Evolutionary conservation across 129 eudicot genomes (phyloP).

Genomic region (Artemisia annua): DNA sequence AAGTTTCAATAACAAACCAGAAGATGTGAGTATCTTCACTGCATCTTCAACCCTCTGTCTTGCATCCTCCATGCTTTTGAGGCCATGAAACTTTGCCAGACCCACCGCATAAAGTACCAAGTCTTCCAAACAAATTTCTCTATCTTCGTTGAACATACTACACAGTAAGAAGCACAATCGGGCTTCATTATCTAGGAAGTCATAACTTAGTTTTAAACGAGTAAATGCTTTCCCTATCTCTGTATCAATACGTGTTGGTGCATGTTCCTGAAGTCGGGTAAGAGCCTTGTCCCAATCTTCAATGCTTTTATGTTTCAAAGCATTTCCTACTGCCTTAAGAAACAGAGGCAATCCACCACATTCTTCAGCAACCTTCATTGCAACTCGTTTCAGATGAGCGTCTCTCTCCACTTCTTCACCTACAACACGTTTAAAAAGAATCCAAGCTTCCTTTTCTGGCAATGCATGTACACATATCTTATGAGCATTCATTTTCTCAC

Average conservation of each 20-base stretch:
- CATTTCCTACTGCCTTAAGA: conserved; percentile 12
- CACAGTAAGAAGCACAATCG: conserved; percentile 1
- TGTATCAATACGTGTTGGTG: neutral
- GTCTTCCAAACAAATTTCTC: neutral
- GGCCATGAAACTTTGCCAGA: neutral
- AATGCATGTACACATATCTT: neutral
- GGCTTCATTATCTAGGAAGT: conserved; percentile 3
- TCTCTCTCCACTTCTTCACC: neutral
- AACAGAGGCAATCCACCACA: conserved; percentile 25
- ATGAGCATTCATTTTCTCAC: conserved; percentile 16
- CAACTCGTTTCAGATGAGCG: neutral
- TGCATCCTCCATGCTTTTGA: conserved; percentile 15
- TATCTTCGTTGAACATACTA: neutral
- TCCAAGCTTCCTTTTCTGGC: conserved; percentile 13
- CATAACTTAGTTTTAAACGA: conserved; percentile 12
- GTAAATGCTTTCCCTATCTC: neutral
- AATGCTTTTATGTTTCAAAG: neutral
- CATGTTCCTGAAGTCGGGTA: neutral
- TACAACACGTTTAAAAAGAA: conserved; percentile 1
- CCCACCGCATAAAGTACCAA: conserved; percentile 3
- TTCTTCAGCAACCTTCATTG: neutral
- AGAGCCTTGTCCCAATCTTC: neutral
- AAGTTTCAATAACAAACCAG: neutral
- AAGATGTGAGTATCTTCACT: neutral
- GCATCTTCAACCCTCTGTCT: neutral